Conservation (phyloP, 176 grass and related monocot genomes). For the Bothriochloa decipiens region DNA sequence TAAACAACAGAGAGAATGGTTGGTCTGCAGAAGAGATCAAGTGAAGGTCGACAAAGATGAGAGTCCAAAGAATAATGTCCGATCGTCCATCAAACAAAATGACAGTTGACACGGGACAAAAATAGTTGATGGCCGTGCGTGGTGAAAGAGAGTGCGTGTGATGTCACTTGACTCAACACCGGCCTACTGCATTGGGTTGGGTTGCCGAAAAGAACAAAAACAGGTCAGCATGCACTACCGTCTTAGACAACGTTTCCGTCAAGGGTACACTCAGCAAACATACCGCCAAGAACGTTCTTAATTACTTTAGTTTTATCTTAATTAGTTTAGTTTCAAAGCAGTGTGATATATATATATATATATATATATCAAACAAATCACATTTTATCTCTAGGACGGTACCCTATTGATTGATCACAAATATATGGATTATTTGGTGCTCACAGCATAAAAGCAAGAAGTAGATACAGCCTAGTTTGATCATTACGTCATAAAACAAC, state of each 20-base stretch:
- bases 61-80: slow-evolving; percentile 23
- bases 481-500: background rate
- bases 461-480: background rate
- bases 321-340: background rate
- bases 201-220: background rate
- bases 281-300: background rate
- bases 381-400: too few relatives aligned
- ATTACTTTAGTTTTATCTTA: background rate
- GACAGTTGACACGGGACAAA: slow-evolving; percentile 13
- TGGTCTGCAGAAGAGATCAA: slow-evolving; percentile 5
- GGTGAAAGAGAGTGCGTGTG: background rate
- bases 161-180: background rate
- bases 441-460: background rate
- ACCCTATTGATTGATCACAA: background rate
- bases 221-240: too few relatives aligned
- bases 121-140: background rate
- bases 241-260: too few relatives aligned
- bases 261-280: background rate
- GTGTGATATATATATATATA: background rate
- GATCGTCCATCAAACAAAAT: background rate
- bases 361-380: background rate
- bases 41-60: slow-evolving; percentile 14
- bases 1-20: background rate
- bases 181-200: background rate
- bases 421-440: background rate